Conservation (phyloP, 305 asterid genomes). For the Rubia tinctorum region DNA sequence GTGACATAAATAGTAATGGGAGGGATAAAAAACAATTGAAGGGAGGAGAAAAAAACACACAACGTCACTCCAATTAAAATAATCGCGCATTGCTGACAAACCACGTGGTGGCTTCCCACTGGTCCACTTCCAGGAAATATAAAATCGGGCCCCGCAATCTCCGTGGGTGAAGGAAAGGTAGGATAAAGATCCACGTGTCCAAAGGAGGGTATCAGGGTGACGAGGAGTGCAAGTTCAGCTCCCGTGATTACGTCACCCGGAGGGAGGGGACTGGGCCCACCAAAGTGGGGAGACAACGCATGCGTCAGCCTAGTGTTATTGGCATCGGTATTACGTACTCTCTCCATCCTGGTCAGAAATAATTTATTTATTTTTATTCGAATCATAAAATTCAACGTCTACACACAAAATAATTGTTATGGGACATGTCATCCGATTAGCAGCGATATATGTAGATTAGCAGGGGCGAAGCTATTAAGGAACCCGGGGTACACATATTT, state of each 20-base stretch:
- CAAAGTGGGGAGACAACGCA: not conserved
- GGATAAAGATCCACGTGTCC: conserved; percentile 22
- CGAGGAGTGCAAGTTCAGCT: conserved; percentile 5
- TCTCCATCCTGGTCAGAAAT: no score
- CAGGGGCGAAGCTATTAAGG: no score
- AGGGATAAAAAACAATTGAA: no score
- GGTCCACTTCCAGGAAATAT: conserved; percentile 12
- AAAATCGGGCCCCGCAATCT: conserved; percentile 14
- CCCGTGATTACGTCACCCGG: conserved; percentile 17
- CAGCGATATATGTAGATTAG: no score
- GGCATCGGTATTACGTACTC: conserved; percentile 10
- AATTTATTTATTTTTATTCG: no score
- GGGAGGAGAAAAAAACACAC: not conserved
- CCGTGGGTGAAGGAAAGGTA: conserved; percentile 28
- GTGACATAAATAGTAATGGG: not conserved
- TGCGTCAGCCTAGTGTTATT: conserved; percentile 15
- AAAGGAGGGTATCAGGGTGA: conserved; percentile 14
- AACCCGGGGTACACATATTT: no score
- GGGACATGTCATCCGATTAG: no score
- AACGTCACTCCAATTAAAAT: conserved; percentile 16
- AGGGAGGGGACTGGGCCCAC: not conserved
- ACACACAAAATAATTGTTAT: no score
- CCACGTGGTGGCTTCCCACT: conserved; percentile 31
- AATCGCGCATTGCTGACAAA: not conserved
- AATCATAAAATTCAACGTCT: no score